phyloP scores from a whole-genome alignment of 2,329 filamentous ascomycete genomes.

The Penicillium sp. region DNA sequence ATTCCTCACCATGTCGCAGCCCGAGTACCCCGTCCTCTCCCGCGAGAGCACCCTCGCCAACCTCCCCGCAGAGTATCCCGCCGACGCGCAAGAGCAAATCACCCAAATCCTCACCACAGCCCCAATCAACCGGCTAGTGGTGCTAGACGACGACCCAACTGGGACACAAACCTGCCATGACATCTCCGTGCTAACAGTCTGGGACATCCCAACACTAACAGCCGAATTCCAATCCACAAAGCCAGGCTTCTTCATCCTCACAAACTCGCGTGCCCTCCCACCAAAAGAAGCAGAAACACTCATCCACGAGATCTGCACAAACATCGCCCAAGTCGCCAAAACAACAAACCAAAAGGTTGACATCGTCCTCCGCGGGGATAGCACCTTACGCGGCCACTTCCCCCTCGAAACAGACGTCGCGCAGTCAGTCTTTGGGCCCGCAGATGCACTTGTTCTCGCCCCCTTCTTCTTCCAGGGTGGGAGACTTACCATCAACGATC shows the following conservation, averaged over 20 bases:
- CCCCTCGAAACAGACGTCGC: constrained; percentile 56
- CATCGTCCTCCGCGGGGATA: constrained; percentile 58
- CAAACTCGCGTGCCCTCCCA: constrained; percentile 59
- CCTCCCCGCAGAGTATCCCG: constrained; percentile 32
- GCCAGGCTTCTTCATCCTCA: constrained; percentile 60
- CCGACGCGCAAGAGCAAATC: constrained; percentile 34
- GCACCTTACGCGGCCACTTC: constrained; percentile 58
- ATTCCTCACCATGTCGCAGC: constrained; percentile 19
- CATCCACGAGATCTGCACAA: constrained; percentile 53
- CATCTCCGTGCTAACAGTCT: constrained; percentile 56
- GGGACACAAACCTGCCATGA: constrained; percentile 64
- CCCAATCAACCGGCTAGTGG: constrained; percentile 33
- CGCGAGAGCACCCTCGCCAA: constrained; percentile 28
- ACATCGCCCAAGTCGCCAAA: constrained; percentile 49
- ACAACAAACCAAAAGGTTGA: constrained; percentile 48
- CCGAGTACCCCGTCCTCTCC: constrained; percentile 27
- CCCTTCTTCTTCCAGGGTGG: constrained; percentile 63
- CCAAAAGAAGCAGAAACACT: constrained; percentile 50
- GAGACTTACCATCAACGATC: constrained; percentile 56
- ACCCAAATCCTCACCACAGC: constrained; percentile 29
- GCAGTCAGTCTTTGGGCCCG: constrained; percentile 51
- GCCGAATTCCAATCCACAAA: constrained; percentile 46
- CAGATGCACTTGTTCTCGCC: constrained; percentile 56
- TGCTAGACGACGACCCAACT: constrained; percentile 57
- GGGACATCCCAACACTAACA: constrained; percentile 49